Evolutionary conservation across 306 rosid species (phyloP).

Genomic region (Castanopsis chinensis): DNA sequence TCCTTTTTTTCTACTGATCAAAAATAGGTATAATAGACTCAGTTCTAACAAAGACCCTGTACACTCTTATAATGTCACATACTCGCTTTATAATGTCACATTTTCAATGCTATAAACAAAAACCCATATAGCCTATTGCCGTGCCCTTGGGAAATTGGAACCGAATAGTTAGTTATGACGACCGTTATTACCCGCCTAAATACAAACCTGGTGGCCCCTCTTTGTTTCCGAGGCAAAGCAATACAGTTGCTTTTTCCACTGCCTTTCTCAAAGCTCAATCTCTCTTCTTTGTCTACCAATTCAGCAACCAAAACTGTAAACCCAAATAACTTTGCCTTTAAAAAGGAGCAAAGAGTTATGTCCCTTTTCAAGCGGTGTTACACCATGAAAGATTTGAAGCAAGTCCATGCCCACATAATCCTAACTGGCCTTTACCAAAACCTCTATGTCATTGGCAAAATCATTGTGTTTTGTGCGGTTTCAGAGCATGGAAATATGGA

Average conservation of each 20-base stretch:
- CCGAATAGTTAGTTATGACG: slow-evolving; percentile 8
- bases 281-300: slow-evolving; percentile 11
- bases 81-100: too few species aligned
- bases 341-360: slow-evolving; percentile 40
- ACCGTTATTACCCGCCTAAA: slow-evolving; percentile 22
- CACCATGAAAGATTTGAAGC: slow-evolving; percentile 46
- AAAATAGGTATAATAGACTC: too few species aligned
- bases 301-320: background rate
- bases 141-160: background rate
- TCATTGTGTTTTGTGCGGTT: slow-evolving; percentile 48
- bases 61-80: too few species aligned
- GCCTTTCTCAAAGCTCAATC: background rate
- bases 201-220: background rate
- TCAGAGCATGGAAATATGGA: slow-evolving; percentile 44
- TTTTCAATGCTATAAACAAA: background rate
- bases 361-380: slow-evolving; percentile 54
- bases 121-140: background rate
- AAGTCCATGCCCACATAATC: slow-evolving; percentile 46
- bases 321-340: slow-evolving; percentile 25
- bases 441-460: slow-evolving; percentile 52
- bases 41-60: too few species aligned
- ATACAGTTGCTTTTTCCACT: background rate
- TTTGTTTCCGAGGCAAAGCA: slow-evolving; percentile 1
- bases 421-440: slow-evolving; percentile 44
- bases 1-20: too few species aligned